Evolutionary conservation across 352 stramenopile genomes (phyloP), one percentile per base, ranked within the genome.

Genomic region (Aphanomyces stellatus): DNA sequence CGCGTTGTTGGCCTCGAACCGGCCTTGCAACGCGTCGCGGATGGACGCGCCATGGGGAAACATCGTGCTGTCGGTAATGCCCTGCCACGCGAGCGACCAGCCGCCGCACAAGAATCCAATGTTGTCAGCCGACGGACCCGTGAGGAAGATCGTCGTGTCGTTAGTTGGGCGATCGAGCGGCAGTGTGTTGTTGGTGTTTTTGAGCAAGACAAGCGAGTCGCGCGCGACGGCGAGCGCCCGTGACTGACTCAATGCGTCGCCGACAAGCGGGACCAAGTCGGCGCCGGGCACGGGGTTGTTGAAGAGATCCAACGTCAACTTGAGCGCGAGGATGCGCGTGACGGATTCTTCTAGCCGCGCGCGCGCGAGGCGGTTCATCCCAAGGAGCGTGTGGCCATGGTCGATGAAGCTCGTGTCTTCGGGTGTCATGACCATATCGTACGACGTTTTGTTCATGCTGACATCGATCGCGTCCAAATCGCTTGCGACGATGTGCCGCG

Each of bases 371-470:
- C 49, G 60, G 24, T 71, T 30, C 17, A 71, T 4, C 4, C 81
- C 4, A 3, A 88, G 70, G 10, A 81, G 73, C 2, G 71, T 53
- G 10, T 76, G 6, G 15, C 48, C 34, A 0, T 74, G 35, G 0
- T 10, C 24, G 60, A 80, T 80, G 53, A 77, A 80, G 0, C 51
- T 66, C 28, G 60, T 69, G 31, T 62, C 71, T 40, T 77, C 71
- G 8, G 72, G 70, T 8, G 86, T 82, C 85, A 94, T 94, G 60
- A 75, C 87, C 77, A 96, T 89, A 60, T 96, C 87, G 19, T 95
- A 70, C 24, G 71, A 76, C 4, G 82, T 87, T 60, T 90, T 80
- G 41, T 65, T 51, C 62, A 95, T 71, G 19, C 79, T 68, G 6
- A 84, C 67, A 19, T 70, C 70, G 0, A 87, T 65, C 1, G 90